Base-by-base conservation (phyloP, 2,329 filamentous ascomycete genomes). In the Fulvia fulva region DNA sequence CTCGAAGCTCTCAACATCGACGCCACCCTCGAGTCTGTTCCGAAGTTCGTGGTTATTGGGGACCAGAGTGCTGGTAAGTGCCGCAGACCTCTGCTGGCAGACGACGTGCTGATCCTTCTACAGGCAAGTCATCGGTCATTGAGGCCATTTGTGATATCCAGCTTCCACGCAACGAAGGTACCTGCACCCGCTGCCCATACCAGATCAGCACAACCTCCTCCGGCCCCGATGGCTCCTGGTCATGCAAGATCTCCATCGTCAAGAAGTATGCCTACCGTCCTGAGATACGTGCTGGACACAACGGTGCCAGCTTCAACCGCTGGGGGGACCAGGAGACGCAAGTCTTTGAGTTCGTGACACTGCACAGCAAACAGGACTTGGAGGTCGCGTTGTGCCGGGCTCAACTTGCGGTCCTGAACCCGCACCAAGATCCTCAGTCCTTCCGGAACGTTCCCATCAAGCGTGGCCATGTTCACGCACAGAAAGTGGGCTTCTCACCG, bases 21-120 rank as follows among this genome's bases (percentile, higher is more conserved):
- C 51, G 83, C 88, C 19, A 82, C 85, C 4, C 68, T 77, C 0
- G 83, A 90, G 0, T 83, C 84, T 0, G 77, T 96, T 0, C 90
- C 91, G 0, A 90, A 91, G 65, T 85, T 95, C 9, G 88, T 93
- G 5, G 83, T 96, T 0, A 85, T 96, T 0, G 91, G 91, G 0
- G 91, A 96, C 51, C 91, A 96, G 68, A 89, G 85, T 0, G 88
- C 90, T 0, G 92, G 91, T 0, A 96, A 96, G 70, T 91, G 9
- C 11, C 5, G 87, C 0, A 91, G 81, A 69, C 83, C 86, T 53
- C 58, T 43, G 46, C 53, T 43, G 11, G 5, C n/a, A 7, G n/a
- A 46, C 1, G 14, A 3, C 14, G 9, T 47, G 44, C 44, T 47
- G 21, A 47, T 9, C 3, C 44, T 14, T 47, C 11, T 8, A 23